Evolutionary conservation across 768 basidiomycete species (phyloP), one percentile per base, ranked within the genome.

Genomic region (Termitomyces sp.): DNA sequence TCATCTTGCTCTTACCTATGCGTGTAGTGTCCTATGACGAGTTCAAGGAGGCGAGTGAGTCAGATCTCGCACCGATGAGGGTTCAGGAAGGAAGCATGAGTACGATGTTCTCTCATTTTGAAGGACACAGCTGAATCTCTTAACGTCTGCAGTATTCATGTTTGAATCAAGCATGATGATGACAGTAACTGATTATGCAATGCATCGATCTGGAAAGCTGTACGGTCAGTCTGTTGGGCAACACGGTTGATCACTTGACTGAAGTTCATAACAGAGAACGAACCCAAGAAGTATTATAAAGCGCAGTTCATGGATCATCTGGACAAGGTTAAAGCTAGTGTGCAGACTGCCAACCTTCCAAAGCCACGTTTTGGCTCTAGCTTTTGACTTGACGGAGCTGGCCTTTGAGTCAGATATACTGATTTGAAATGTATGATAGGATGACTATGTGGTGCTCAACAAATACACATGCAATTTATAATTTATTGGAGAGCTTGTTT

Each of bases 101-200:
- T 83, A 59, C 24, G 76, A 58, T 28, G 57, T 10, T 30, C 30
- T 30, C 30, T 30, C 6, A 7, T 26, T 53, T 30, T 49, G 28
- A 35, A 30, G n/a, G 9, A 26, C 24, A 13, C 16, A 28, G 4
- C 40, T 41, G n/a, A 50, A 35, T 53, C 30, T 30, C 30, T 30
- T 1, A 18, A 49, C 46, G 11, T 33, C 9, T 36, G 2, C 36
- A 82, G 83, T 78, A 16, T 82, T 85, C 67, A 85, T 86, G 84
- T 81, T 86, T 58, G 84, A 85, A 65, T 77, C 82, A 3, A 79
- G 79, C 61, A 79, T 85, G 75, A 79, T 80, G 72, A 76, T 85
- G 63, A 84, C 82, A 0, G 72, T 86, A 43, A 85, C 85, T 7
- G 86, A 87, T 60, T 87, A 74, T 60, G 85, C 85, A 2, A 81